These are phyloP conservation scores for Rhododendron henanense DNA, from an alignment of 148 eudicot species.

Conservation along the genomic window DNA sequence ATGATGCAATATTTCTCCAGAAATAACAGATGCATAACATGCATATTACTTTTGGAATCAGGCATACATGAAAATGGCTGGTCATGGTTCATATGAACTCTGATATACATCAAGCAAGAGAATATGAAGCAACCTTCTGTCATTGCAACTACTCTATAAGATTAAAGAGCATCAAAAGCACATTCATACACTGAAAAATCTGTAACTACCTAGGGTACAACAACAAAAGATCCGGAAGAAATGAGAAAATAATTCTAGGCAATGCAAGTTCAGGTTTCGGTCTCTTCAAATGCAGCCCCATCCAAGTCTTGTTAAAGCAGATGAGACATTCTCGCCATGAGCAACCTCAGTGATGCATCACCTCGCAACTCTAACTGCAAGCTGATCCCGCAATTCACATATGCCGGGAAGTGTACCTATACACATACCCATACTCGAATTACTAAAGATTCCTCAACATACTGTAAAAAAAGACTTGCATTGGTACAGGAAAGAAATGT, in stretches of 20 bases:
- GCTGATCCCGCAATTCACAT: neutral
- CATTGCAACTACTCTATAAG: neutral
- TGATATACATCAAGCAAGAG: neutral
- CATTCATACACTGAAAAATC: neutral
- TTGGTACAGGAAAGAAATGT: neutral
- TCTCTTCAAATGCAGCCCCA: neutral
- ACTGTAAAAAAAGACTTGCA: neutral
- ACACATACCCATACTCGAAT: neutral
- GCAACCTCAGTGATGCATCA: neutral
- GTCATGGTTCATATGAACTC: neutral
- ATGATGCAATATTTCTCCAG: neutral
- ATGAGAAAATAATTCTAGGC: neutral
- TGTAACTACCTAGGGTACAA: neutral
- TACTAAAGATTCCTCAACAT: neutral
- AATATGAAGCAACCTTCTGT: neutral
- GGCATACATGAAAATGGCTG: neutral
- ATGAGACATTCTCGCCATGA: neutral
- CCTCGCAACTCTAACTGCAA: neutral
- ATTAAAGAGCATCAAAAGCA: neutral
- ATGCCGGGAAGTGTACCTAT: neutral
- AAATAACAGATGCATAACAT: neutral
- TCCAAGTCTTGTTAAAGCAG: neutral
- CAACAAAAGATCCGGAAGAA: neutral
- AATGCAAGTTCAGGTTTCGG: neutral
- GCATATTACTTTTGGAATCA: neutral